These are phyloP conservation scores for Leccinum obscurum DNA, from an alignment of 768 basidiomycete species.

Conservation along the genomic window DNA sequence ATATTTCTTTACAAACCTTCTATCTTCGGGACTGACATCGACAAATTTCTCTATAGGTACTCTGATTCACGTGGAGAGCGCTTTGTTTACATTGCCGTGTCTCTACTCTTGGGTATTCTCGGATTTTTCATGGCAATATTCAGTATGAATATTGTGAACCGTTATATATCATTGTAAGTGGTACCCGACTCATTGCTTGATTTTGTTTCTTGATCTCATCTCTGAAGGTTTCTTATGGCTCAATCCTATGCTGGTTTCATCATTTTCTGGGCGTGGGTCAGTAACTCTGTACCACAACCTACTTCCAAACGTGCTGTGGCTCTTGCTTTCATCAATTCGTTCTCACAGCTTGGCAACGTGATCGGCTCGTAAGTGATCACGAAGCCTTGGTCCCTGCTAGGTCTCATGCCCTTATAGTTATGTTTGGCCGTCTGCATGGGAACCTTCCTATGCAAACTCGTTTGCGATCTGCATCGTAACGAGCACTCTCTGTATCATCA, in stretches of 20 bases:
- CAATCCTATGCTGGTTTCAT: slow-evolving; percentile 74
- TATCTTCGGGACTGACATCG: not conserved
- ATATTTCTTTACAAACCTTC: slow-evolving; percentile 3
- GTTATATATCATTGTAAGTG: slow-evolving; percentile 65
- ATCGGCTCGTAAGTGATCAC: slow-evolving; percentile 65
- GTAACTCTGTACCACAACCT: slow-evolving; percentile 68
- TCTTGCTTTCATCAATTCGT: slow-evolving; percentile 78
- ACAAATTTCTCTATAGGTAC: slow-evolving; percentile 43
- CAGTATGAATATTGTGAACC: slow-evolving; percentile 59
- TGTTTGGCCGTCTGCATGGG: slow-evolving; percentile 69
- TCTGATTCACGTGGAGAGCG: slow-evolving; percentile 73
- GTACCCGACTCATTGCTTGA: not conserved
- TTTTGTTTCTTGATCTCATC: slow-evolving; percentile 1
- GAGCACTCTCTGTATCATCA: slow-evolving; percentile 48
- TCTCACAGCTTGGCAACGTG: slow-evolving; percentile 83
- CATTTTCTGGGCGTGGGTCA: slow-evolving; percentile 55
- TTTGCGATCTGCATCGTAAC: slow-evolving; percentile 73
- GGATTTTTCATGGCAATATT: slow-evolving; percentile 67
- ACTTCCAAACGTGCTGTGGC: slow-evolving; percentile 89
- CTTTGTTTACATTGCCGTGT: slow-evolving; percentile 59
- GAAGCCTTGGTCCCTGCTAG: not conserved
- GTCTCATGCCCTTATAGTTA: slow-evolving; percentile 42
- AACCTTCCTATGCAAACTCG: slow-evolving; percentile 65
- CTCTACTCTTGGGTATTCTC: slow-evolving; percentile 59
- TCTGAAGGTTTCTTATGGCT: slow-evolving; percentile 69